A percentile compares a stretch with the other conserved stretches of the same genome.
Evolutionary conservation across 1,139 yeast species (phyloP).

Genomic region (Yamadazyma pseudoaaseri): DNA sequence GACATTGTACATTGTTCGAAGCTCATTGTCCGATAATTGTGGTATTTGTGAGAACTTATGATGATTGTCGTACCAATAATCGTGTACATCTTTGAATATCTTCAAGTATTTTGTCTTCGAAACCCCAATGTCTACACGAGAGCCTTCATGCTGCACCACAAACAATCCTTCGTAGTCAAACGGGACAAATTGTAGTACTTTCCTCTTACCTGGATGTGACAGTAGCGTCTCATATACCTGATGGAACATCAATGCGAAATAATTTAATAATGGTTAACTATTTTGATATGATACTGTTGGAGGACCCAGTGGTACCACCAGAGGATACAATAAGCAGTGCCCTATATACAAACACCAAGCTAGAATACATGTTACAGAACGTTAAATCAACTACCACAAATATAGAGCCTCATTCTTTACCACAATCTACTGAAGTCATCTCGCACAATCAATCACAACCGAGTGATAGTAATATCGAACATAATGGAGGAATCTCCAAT

Average conservation of each 20-base stretch:
- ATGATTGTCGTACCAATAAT: constrained; percentile 25
- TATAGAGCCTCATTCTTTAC: neutral
- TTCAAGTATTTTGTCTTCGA: constrained; percentile 28
- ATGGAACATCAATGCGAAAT: constrained; percentile 11
- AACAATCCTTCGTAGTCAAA: constrained; percentile 5
- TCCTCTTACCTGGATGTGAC: constrained; percentile 3
- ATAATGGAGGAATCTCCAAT: neutral
- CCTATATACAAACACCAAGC: constrained; percentile 28
- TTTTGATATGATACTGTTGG: constrained; percentile 12
- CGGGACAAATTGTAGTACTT: constrained; percentile 10
- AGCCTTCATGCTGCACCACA: constrained; percentile 15
- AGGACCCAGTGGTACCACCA: constrained; percentile 25
- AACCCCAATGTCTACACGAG: constrained; percentile 33
- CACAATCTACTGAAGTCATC: neutral
- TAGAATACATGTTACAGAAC: constrained; percentile 19
- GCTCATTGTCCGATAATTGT: neutral
- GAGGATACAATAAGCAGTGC: constrained; percentile 33
- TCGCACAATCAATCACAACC: neutral
- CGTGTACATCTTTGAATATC: constrained; percentile 36
- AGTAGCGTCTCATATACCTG: constrained; percentile 13
- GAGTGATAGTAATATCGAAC: neutral
- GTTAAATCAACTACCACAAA: neutral
- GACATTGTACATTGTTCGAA: constrained; percentile 18
- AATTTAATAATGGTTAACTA: constrained; percentile 9
- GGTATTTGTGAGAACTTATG: neutral